Percentiles rank a stretch among this genome's conserved stretches.
These are phyloP conservation scores for Arthroderma sp. DNA, from an alignment of 2,329 filamentous ascomycete species.

Conservation along the genomic window DNA sequence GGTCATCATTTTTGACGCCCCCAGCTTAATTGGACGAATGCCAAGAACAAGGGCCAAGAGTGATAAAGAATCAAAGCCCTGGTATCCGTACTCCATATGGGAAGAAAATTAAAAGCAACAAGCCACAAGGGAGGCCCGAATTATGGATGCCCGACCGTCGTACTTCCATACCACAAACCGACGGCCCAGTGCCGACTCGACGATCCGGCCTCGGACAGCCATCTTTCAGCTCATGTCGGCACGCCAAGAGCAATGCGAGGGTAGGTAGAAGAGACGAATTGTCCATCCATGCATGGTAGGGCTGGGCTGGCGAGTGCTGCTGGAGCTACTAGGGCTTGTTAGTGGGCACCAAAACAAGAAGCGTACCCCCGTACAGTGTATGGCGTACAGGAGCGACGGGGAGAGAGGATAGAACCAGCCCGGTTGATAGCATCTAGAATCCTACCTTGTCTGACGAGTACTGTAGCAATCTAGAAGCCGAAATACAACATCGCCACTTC, in stretches of 20 bases:
- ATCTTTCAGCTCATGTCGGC: background rate
- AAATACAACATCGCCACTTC: too few relatives aligned
- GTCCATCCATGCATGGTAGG: background rate
- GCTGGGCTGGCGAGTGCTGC: background rate
- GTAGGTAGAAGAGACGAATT: too few relatives aligned
- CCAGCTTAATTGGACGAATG: background rate
- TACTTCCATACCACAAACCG: background rate
- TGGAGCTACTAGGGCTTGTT: too few relatives aligned
- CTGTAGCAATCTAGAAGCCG: too few relatives aligned
- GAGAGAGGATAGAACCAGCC: background rate
- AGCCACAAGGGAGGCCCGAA: background rate
- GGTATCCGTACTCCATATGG: too few relatives aligned
- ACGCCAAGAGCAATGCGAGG: background rate
- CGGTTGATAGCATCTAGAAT: background rate
- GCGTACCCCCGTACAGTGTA: too few relatives aligned
- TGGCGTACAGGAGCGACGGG: too few relatives aligned
- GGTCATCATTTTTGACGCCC: too few relatives aligned
- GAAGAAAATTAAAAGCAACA: too few relatives aligned
- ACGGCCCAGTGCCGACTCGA: too few relatives aligned
- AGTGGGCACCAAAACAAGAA: background rate
- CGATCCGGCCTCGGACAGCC: background rate
- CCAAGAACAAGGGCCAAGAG: background rate
- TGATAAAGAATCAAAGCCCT: background rate
- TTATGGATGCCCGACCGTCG: background rate
- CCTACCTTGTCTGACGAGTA: background rate